Evolutionary conservation across 208 protist species (phyloP).

Genomic region (Acanthamoeba lenticulata): DNA sequence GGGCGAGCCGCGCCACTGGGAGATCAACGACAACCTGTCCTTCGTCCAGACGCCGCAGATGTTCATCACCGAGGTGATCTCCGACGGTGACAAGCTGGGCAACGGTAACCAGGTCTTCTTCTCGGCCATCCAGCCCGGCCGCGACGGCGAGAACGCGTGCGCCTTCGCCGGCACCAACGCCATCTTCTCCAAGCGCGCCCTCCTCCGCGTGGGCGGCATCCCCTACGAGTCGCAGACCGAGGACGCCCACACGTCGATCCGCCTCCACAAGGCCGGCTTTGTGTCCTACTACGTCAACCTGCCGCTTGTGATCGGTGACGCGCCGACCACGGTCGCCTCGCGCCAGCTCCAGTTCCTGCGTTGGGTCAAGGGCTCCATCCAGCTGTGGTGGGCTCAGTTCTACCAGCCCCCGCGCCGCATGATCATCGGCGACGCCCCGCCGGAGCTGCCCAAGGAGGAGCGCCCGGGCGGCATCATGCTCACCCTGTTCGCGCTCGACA

Average conservation of each 20-base stretch:
- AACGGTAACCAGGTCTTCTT: conserved; percentile 57
- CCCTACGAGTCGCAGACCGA: conserved; percentile 64
- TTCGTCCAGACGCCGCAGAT: conserved; percentile 62
- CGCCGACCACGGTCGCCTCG: conserved; percentile 47
- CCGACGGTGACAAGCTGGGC: conserved; percentile 40
- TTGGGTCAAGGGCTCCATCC: conserved; percentile 64
- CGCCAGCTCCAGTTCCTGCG: conserved; percentile 45
- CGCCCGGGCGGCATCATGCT: conserved; percentile 7
- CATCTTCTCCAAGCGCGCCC: conserved; percentile 54
- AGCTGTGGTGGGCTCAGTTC: conserved; percentile 64
- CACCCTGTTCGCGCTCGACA: conserved; percentile 27
- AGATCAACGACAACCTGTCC: conserved; percentile 58
- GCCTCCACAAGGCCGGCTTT: conserved; percentile 38
- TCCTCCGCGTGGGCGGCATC: conserved; percentile 32
- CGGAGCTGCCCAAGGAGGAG: conserved; percentile 50
- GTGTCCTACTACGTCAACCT: conserved; percentile 62
- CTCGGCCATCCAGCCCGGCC: conserved; percentile 55
- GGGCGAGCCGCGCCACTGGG: conserved; percentile 15
- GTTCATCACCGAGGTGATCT: neutral
- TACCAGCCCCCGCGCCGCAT: neutral
- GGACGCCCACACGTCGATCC: conserved; percentile 60
- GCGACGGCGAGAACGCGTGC: conserved; percentile 63
- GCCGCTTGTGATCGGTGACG: conserved; percentile 56
- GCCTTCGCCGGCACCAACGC: conserved; percentile 60
- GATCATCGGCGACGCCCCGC: conserved; percentile 32